phyloP scores from a whole-genome alignment of 768 basidiomycete species.

The Suillus fuscotomentosus region DNA sequence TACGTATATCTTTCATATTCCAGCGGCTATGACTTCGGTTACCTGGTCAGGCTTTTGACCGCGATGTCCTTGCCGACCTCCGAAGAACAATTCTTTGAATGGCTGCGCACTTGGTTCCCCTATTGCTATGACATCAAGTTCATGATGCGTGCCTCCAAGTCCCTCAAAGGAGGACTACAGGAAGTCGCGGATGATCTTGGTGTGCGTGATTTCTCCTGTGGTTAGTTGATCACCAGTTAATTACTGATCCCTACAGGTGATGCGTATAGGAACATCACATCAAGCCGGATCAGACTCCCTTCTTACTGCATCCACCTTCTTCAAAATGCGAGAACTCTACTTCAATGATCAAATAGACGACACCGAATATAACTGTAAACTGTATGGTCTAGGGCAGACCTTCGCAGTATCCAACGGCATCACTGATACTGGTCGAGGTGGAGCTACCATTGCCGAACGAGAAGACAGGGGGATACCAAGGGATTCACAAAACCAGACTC shows the following conservation, averaged over 20 bases:
- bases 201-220: slow-evolving; percentile 46
- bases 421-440: slow-evolving; percentile 62
- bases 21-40: slow-evolving; percentile 99
- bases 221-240: background rate
- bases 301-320: slow-evolving; percentile 90
- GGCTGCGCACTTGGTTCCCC: slow-evolving; percentile 90
- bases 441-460: slow-evolving; percentile 79
- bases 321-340: slow-evolving; percentile 92
- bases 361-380: slow-evolving; percentile 74
- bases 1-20: slow-evolving; percentile 3
- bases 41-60: slow-evolving; percentile 92
- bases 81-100: slow-evolving; percentile 89
- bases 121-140: slow-evolving; percentile 97
- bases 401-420: slow-evolving; percentile 68
- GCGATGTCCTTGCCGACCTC: slow-evolving; percentile 81
- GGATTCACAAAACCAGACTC: slow-evolving; percentile 58
- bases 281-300: slow-evolving; percentile 98
- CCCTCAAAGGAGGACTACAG: slow-evolving; percentile 83
- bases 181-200: slow-evolving; percentile 96
- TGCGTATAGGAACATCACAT: slow-evolving; percentile 87
- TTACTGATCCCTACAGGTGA: slow-evolving; percentile 51
- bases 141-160: slow-evolving; percentile 86
- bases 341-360: slow-evolving; percentile 91
- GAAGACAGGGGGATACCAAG: slow-evolving; percentile 57
- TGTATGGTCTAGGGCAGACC: slow-evolving; percentile 82